phyloP scores from a whole-genome alignment of 1,284 basidiomycete species.

The Rhodofomes roseus region DNA sequence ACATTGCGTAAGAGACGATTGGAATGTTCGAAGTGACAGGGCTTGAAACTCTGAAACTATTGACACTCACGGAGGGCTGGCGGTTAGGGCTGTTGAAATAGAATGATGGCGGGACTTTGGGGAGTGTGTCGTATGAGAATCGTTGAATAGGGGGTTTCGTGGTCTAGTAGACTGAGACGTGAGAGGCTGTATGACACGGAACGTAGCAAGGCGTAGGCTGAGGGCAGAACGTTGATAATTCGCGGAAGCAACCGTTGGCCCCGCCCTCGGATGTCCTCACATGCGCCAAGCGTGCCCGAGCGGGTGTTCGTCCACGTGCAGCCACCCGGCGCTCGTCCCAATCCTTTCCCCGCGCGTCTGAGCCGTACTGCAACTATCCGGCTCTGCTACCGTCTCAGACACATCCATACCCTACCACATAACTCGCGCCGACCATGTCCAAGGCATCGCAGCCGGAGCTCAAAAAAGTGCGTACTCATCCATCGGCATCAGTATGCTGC shows the following conservation, averaged over 20 bases:
- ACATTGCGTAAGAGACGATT: slow-evolving; percentile 4
- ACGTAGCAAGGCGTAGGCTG: slow-evolving; percentile 1
- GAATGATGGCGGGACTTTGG: not conserved
- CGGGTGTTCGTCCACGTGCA: not conserved
- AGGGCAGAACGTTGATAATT: not conserved
- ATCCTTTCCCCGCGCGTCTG: not conserved
- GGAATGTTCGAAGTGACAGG: not conserved
- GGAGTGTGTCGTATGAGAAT: not conserved
- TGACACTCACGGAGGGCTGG: not conserved
- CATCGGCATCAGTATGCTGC: no score
- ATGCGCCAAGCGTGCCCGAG: slow-evolving; percentile 1
- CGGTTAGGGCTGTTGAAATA: not conserved
- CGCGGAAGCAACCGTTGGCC: not conserved
- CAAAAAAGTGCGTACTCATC: slow-evolving; percentile 82
- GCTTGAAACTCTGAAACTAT: not conserved
- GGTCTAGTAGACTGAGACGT: not conserved
- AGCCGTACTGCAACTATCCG: not conserved
- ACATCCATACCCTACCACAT: slow-evolving; percentile 4
- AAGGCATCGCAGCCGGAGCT: slow-evolving; percentile 91
- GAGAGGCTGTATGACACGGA: not conserved
- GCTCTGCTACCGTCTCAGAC: not conserved
- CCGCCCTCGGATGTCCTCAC: not conserved
- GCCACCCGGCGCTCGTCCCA: not conserved
- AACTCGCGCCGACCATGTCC: slow-evolving; percentile 55
- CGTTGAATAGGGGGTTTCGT: not conserved